These are phyloP conservation scores for Dactylella cylindrospora DNA, from an alignment of 2,329 filamentous ascomycete genomes.

Conservation along the genomic window DNA sequence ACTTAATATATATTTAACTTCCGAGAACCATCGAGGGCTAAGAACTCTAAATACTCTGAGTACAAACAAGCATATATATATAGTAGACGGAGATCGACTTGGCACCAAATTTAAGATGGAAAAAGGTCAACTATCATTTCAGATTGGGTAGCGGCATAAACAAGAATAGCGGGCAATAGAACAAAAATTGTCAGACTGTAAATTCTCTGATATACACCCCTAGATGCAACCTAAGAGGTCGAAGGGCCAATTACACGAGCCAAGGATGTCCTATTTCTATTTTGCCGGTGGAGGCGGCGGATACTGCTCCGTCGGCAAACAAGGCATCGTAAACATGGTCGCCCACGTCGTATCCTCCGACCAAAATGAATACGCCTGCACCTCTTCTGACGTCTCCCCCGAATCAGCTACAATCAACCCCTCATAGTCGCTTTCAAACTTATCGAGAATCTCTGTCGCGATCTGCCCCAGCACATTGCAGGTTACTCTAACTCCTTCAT, in stretches of 20 bases:
- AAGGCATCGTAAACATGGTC: slow-evolving; percentile 22
- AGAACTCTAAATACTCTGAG: too few species aligned
- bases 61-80: too few species aligned
- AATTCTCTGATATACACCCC: too few species aligned
- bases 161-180: too few species aligned
- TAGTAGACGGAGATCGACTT: not conserved
- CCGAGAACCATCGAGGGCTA: too few species aligned
- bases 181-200: too few species aligned
- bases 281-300: not conserved
- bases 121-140: not conserved
- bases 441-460: slow-evolving; percentile 3
- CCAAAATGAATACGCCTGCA: slow-evolving; percentile 25
- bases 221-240: too few species aligned
- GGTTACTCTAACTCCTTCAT: slow-evolving; percentile 1
- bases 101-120: not conserved
- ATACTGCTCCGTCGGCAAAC: not conserved
- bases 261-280: too few species aligned
- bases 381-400: slow-evolving; percentile 6
- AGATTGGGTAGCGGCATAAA: too few species aligned
- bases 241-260: too few species aligned
- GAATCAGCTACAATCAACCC: slow-evolving; percentile 6
- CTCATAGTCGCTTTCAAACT: slow-evolving; percentile 1
- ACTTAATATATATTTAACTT: too few species aligned
- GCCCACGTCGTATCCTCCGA: slow-evolving; percentile 21
- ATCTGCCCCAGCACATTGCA: slow-evolving; percentile 1